Evolutionary conservation across 169 alveolate genomes (phyloP), one percentile per base, ranked within the genome.

Genomic region (Ichthyophthirius multifiliis): DNA sequence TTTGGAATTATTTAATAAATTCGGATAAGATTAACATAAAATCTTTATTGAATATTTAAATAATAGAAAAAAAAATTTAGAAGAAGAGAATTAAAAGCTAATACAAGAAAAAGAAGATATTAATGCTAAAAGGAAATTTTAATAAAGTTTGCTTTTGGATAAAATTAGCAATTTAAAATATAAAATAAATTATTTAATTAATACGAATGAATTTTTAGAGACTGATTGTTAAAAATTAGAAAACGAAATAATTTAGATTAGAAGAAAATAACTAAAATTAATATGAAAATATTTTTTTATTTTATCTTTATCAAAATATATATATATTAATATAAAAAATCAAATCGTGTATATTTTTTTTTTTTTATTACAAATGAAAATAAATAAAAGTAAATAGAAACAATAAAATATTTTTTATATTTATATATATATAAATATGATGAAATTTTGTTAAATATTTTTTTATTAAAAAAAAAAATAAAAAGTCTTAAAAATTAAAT

Each of bases 241-340:
- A 6, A 34, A 55, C 15, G 71, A 55, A 55, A 39, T 55, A 27
- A 13, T 55, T 23, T 12, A 4, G 23, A 27, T 55, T 13, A 34
- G 71, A 27, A 55, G 31, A 55, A 55, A 55, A 23, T 55, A 55
- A 39, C 71, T 55, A 27, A 55, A 55, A 55, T 55, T 55, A 55
- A 55, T 27, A 27, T 55, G 71, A 55, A 27, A 55, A 46, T n/a
- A n/a, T n/a, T n/a, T n/a, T n/a, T n/a, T n/a, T n/a, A n/a, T n/a
- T n/a, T n/a, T n/a, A n/a, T n/a, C n/a, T n/a, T n/a, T n/a, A n/a
- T n/a, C n/a, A n/a, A n/a, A n/a, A n/a, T n/a, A n/a, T n/a, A n/a
- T n/a, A n/a, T n/a, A n/a, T n/a, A n/a, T n/a, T n/a, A n/a, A n/a
- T n/a, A n/a, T n/a, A n/a, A n/a, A n/a, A n/a, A n/a, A n/a, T n/a